These are phyloP conservation scores for Cercis canadensis DNA, from an alignment of 306 rosid species.

Conservation along the genomic window DNA sequence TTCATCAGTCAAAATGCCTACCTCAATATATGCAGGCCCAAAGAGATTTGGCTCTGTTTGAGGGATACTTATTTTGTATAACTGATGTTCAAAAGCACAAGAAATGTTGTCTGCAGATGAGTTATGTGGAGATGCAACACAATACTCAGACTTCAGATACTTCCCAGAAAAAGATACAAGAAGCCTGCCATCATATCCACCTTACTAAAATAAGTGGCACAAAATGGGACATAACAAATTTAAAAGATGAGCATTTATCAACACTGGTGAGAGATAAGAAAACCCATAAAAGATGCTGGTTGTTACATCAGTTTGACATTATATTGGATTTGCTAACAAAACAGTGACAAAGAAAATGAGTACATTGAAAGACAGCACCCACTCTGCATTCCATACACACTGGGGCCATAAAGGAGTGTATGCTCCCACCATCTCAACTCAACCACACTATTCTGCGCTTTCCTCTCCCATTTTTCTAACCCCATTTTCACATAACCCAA, in stretches of 20 bases:
- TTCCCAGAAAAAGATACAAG: conserved; percentile 90
- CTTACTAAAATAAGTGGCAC: conserved; percentile 14
- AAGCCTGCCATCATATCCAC: conserved; percentile 67
- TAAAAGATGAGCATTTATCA: conserved; percentile 22
- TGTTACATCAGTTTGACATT: background rate
- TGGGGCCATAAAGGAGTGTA: conserved; percentile 3
- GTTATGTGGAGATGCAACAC: conserved; percentile 56
- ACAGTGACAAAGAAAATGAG: background rate
- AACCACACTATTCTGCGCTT: conserved; percentile 5
- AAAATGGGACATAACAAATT: background rate
- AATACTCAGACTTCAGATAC: conserved; percentile 64
- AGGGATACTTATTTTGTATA: conserved; percentile 78
- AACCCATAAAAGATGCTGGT: background rate
- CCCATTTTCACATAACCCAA: no score
- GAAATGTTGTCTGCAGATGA: conserved; percentile 50
- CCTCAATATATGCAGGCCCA: conserved; percentile 99
- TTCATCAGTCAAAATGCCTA: conserved; percentile 32
- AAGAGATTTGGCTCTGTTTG: conserved; percentile 58
- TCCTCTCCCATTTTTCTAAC: conserved; percentile 25
- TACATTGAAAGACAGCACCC: background rate
- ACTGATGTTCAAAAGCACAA: conserved; percentile 62
- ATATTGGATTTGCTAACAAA: conserved; percentile 12
- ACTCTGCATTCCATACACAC: background rate
- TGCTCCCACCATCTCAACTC: no score
- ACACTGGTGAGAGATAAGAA: conserved; percentile 24